phyloP scores from a whole-genome alignment of 2,329 filamentous ascomycete species.

The Penicillium sp. region DNA sequence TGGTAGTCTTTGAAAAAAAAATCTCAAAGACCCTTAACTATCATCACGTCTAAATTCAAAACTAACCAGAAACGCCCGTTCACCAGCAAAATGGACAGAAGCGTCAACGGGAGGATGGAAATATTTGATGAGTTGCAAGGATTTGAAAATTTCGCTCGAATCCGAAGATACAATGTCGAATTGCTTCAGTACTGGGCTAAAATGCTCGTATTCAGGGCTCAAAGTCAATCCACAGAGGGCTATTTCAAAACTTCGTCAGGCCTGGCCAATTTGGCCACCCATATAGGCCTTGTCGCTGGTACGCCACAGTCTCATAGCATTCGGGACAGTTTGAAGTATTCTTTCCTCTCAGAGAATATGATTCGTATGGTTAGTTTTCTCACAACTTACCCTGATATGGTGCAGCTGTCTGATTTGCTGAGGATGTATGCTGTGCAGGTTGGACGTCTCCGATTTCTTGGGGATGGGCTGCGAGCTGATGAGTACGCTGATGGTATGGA shows the following conservation, averaged over 20 bases:
- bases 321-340: background rate
- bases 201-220: background rate
- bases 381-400: background rate
- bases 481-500: constrained; percentile 1
- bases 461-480: background rate
- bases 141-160: background rate
- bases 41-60: background rate
- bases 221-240: background rate
- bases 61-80: background rate
- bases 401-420: constrained; percentile 2
- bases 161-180: background rate
- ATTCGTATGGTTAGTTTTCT: background rate
- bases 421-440: constrained; percentile 5
- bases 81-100: background rate
- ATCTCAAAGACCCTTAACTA: background rate
- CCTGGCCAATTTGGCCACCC: background rate
- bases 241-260: background rate
- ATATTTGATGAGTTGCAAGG: background rate
- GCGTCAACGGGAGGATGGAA: background rate
- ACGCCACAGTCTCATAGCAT: background rate
- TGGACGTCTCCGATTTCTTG: constrained; percentile 1
- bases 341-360: background rate
- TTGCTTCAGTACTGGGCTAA: background rate
- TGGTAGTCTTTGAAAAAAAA: background rate
- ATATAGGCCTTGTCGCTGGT: background rate